phyloP scores from a whole-genome alignment of 2,329 filamentous ascomycete species.

The Geoglossum cookeanum region DNA sequence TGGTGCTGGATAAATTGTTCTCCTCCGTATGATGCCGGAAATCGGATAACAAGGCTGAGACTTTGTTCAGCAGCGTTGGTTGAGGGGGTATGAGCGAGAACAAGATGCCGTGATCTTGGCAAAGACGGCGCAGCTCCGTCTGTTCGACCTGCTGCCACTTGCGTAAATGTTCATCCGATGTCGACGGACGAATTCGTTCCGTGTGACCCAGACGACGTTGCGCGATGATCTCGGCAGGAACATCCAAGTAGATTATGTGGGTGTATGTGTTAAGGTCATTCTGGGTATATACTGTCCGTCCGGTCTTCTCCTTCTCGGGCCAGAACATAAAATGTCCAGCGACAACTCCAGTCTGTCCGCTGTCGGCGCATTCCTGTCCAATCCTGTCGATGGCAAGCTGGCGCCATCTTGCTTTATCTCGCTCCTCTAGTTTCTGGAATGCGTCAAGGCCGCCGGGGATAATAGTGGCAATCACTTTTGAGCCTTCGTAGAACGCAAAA shows the following conservation, averaged over 20 bases:
- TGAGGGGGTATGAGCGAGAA: constrained; percentile 20
- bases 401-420: constrained; percentile 23
- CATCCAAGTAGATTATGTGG: constrained; percentile 38
- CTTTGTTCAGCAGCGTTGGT: constrained; percentile 6
- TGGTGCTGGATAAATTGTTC: constrained; percentile 20
- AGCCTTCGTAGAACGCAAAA: constrained; percentile 35
- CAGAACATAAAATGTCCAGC: constrained; percentile 38
- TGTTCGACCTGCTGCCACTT: constrained; percentile 32
- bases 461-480: constrained; percentile 25
- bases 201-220: constrained; percentile 22
- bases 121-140: constrained; percentile 23
- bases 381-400: constrained; percentile 28
- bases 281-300: constrained; percentile 22
- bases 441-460: constrained; percentile 27
- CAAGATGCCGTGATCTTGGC: constrained; percentile 26
- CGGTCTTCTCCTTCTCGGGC: constrained; percentile 18
- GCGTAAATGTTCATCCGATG: constrained; percentile 21
- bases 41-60: constrained; percentile 18
- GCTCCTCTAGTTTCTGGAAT: constrained; percentile 25
- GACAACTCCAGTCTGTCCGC: constrained; percentile 26
- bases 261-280: constrained; percentile 30
- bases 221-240: constrained; percentile 19
- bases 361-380: constrained; percentile 17
- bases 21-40: constrained; percentile 22
- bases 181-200: constrained; percentile 17